Conservation (phyloP, 202 grass and related monocot species). For the Digitaria exilis region DNA sequence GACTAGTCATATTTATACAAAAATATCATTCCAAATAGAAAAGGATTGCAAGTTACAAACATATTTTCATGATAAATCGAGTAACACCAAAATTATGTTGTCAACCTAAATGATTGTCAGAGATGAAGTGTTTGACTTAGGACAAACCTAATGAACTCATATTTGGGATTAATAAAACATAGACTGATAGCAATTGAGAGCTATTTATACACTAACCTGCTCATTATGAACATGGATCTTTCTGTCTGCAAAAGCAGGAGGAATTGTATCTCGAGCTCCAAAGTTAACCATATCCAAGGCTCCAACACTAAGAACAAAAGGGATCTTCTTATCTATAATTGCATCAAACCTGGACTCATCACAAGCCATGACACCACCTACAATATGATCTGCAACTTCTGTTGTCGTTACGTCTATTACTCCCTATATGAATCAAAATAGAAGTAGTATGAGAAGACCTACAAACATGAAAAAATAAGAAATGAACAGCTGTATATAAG, state of each 20-base stretch:
- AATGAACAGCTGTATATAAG: slow-evolving; percentile 1
- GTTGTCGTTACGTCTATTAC: slow-evolving; percentile 94
- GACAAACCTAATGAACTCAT: background rate
- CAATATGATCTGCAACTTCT: slow-evolving; percentile 94
- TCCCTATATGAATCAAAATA: slow-evolving; percentile 59
- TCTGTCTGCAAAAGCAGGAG: slow-evolving; percentile 72
- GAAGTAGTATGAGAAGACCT: slow-evolving; percentile 32
- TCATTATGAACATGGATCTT: slow-evolving; percentile 91
- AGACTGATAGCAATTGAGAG: slow-evolving; percentile 14
- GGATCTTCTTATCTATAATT: slow-evolving; percentile 75
- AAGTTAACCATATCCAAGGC: slow-evolving; percentile 99
- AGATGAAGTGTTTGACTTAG: background rate
- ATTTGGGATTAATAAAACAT: background rate
- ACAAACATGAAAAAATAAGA: background rate
- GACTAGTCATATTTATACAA: background rate
- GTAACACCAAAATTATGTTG: background rate
- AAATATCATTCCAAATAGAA: background rate
- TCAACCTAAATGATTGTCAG: background rate
- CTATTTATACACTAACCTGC: slow-evolving; percentile 61
- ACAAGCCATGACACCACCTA: slow-evolving; percentile 92
- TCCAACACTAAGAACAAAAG: slow-evolving; percentile 89
- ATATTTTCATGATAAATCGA: background rate
- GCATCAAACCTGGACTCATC: slow-evolving; percentile 77
- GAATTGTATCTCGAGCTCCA: slow-evolving; percentile 77
- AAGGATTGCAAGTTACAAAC: background rate